Conservation (phyloP, 202 grass and related monocot genomes). For the Elaeis oleifera region DNA sequence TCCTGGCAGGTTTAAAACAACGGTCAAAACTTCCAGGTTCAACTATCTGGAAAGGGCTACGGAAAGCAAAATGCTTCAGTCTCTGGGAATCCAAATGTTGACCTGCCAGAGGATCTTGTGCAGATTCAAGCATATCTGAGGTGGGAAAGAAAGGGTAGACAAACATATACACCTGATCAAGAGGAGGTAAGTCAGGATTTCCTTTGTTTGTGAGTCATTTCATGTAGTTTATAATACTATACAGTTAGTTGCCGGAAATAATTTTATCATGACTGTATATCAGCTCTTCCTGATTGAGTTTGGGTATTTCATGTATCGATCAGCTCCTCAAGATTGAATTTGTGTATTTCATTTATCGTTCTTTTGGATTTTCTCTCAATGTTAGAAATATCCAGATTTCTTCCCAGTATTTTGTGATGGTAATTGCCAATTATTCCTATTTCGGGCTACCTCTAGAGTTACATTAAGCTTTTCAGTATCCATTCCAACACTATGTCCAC, state of each 20-base stretch:
- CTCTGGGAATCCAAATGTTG: conserved; percentile 33
- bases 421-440: no score
- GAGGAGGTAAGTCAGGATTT: conserved; percentile 51
- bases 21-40: conserved; percentile 80
- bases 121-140: conserved; percentile 94
- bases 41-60: conserved; percentile 24
- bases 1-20: conserved; percentile 80
- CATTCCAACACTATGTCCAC: no score
- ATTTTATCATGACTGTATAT: conserved; percentile 9
- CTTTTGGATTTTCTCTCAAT: no score
- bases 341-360: no score
- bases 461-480: no score
- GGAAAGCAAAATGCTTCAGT: conserved; percentile 28
- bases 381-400: no score
- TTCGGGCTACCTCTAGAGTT: no score
- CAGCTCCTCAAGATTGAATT: no score
- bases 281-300: no score
- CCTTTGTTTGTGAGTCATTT: neutral
- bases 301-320: no score
- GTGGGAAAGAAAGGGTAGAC: conserved; percentile 93
- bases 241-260: neutral
- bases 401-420: no score
- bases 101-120: conserved; percentile 88
- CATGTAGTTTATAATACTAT: neutral
- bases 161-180: conserved; percentile 80